These are phyloP conservation scores for Lichtheimia hyalospora DNA, from an alignment of 371 early-diverging fungal species.

Conservation along the genomic window DNA sequence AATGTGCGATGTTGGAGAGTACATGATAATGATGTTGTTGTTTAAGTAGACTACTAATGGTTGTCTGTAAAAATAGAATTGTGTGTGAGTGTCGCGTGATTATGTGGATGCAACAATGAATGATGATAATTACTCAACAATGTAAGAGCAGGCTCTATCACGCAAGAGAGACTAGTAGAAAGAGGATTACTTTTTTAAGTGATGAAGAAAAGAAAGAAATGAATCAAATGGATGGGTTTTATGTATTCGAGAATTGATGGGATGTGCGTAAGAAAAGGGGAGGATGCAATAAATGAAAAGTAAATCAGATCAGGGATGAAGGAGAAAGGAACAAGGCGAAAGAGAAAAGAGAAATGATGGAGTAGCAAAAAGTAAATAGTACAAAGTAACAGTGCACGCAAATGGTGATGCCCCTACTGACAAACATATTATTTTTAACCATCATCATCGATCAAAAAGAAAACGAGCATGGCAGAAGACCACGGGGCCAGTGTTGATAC, in stretches of 20 bases:
- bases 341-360: slow-evolving; percentile 7
- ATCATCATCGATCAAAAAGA: slow-evolving; percentile 2
- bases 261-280: slow-evolving; percentile 9
- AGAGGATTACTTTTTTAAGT: slow-evolving; percentile 12
- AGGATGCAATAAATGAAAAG: slow-evolving; percentile 18
- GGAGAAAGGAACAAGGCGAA: neutral
- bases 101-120: neutral
- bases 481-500: slow-evolving; percentile 2
- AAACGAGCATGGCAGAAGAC: neutral
- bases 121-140: slow-evolving; percentile 1
- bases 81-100: neutral
- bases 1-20: slow-evolving; percentile 16
- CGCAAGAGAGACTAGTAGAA: neutral
- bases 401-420: neutral
- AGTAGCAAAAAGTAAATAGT: neutral
- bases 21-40: slow-evolving; percentile 8
- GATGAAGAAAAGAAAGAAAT: slow-evolving; percentile 1
- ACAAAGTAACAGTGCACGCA: neutral
- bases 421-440: too few relatives aligned
- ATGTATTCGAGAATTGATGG: slow-evolving; percentile 5
- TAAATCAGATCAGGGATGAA: slow-evolving; percentile 16
- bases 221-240: slow-evolving; percentile 2
- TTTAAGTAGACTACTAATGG: too few relatives aligned
- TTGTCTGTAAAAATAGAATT: neutral
- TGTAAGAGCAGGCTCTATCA: slow-evolving; percentile 13